phyloP scores from a whole-genome alignment of 2,329 filamentous ascomycete genomes.

The Fusarium agapanthi region DNA sequence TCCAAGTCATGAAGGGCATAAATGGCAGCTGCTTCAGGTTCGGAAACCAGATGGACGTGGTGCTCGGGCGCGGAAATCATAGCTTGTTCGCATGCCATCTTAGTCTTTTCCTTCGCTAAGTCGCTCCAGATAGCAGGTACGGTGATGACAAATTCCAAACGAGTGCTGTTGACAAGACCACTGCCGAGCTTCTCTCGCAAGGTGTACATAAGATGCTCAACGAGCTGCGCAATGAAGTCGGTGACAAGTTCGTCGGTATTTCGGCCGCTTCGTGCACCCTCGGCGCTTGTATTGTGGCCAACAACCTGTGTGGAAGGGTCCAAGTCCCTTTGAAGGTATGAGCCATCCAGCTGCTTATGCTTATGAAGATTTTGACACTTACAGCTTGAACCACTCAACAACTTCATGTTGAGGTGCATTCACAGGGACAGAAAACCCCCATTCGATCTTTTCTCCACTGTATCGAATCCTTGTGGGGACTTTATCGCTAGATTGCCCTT shows the following conservation, averaged over 20 bases:
- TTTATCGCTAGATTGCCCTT: conserved; percentile 53
- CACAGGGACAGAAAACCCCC: conserved; percentile 56
- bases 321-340: conserved; percentile 43
- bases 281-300: conserved; percentile 41
- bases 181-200: conserved; percentile 54
- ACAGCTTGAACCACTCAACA: conserved; percentile 61
- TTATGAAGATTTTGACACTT: conserved; percentile 18
- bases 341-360: not conserved
- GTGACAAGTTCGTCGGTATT: conserved; percentile 54
- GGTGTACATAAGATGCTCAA: conserved; percentile 54
- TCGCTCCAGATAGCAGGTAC: conserved; percentile 67
- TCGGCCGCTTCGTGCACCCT: conserved; percentile 43
- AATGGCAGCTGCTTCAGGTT: conserved; percentile 60
- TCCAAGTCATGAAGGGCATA: conserved; percentile 55
- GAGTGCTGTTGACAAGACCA: conserved; percentile 51
- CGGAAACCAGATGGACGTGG: conserved; percentile 55
- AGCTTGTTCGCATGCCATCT: conserved; percentile 52
- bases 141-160: conserved; percentile 61
- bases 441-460: conserved; percentile 49
- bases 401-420: conserved; percentile 51
- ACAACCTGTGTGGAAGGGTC: conserved; percentile 49
- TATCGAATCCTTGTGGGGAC: conserved; percentile 58
- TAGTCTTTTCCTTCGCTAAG: conserved; percentile 58
- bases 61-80: conserved; percentile 42
- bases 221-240: conserved; percentile 57